Base-by-base conservation (phyloP, 2,329 filamentous ascomycete genomes). In the Xylariaceae sp. region DNA sequence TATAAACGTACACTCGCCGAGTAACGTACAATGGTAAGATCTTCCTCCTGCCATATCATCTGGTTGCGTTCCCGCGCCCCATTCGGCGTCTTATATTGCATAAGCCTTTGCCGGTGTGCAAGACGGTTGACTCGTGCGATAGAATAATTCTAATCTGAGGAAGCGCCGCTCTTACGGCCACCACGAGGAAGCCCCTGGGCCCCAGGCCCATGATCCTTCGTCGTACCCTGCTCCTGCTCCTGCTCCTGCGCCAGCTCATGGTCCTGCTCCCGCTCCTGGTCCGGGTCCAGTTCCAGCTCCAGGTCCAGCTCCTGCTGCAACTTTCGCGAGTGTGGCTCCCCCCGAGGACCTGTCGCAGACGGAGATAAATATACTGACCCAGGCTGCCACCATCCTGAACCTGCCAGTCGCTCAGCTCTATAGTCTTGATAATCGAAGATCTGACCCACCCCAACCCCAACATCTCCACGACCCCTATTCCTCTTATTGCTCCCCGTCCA, bases 141-240 rank as follows among this genome's bases (percentile, higher is more conserved):
- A 74, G 72, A 71, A 70, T 69, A 71, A 71, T 65, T 71, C 64
- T 67, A 72, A 73, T 66, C 70, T 75, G 64, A 78, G 75, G 71
- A 78, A 77, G 71, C 77, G 77, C 60, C 75, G 77, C 72, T 72
- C 73, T 64, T 74, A 75, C 67, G 71, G 70, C 68, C 70, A 72
- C 59, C 74, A 73, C 62, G 73, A 74, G 66, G 67, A 70, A 65
- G 68, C 72, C 71, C 65, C 66, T 64, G 73, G 73, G 70, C 66
- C 71, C 65, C 70, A 68, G 61, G 65, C 72, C 66, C 73, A 75
- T 66, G 69, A 68, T 68, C 62, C 66, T 58, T 65, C 68, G 23
- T 30, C 23, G 59, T 63, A 67, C 61, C 62, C 68, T 64, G 58
- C 58, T 50, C 23, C 23, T 30, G 23, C 23, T 68, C 7, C 18